phyloP scores from a whole-genome alignment of 2,329 filamentous ascomycete genomes.

The Aspergillus calidoustus region DNA sequence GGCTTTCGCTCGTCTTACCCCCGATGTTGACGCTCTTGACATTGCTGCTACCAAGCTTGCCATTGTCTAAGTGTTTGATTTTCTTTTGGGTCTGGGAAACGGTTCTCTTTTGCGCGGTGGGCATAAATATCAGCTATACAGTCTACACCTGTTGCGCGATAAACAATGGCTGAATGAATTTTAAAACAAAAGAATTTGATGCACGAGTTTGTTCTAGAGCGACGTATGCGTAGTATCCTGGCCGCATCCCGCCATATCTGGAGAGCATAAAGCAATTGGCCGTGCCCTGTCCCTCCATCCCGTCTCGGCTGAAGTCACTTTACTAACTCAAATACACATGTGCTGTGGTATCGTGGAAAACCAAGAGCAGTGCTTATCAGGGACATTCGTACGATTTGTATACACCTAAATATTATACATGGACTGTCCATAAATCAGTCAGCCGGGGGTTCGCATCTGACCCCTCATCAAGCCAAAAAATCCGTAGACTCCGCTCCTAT shows the following conservation, averaged over 20 bases:
- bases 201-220: slow-evolving; percentile 24
- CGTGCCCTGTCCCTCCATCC: background rate
- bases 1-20: slow-evolving; percentile 93
- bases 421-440: background rate
- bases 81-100: slow-evolving; percentile 52
- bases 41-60: slow-evolving; percentile 99
- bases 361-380: background rate
- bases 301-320: too few relatives aligned
- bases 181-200: slow-evolving; percentile 40
- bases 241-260: background rate
- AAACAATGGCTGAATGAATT: slow-evolving; percentile 43
- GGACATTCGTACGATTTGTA: background rate
- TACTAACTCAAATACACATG: too few relatives aligned
- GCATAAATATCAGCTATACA: slow-evolving; percentile 42
- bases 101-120: slow-evolving; percentile 47
- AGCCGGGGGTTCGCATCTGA: background rate
- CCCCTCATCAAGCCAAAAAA: background rate
- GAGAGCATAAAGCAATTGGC: background rate
- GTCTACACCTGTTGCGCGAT: slow-evolving; percentile 35
- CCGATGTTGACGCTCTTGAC: slow-evolving; percentile 97
- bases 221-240: background rate
- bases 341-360: background rate
- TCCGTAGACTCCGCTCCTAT: background rate
- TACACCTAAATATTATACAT: background rate
- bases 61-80: slow-evolving; percentile 74